Conservation (phyloP, 1,284 basidiomycete species). For the Thelephora terrestris region DNA sequence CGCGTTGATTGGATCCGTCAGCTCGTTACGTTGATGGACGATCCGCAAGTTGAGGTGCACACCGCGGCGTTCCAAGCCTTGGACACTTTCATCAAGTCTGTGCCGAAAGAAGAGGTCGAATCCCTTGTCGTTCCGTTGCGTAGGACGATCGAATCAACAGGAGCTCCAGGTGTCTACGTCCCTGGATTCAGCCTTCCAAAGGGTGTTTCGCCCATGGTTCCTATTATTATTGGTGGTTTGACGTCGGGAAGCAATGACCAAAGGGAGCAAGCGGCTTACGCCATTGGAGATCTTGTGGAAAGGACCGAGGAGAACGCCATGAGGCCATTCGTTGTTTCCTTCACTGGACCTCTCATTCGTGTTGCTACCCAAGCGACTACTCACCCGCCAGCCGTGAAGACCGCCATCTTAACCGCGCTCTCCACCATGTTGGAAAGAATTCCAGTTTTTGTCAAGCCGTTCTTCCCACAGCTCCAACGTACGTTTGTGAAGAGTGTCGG, state of each 20-base stretch:
- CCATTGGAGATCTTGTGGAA: constrained; percentile 90
- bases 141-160: constrained; percentile 80
- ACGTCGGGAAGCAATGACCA: constrained; percentile 78
- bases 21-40: constrained; percentile 80
- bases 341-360: constrained; percentile 93
- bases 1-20: constrained; percentile 95
- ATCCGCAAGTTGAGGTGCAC: constrained; percentile 65
- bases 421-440: constrained; percentile 77
- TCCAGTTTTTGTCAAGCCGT: constrained; percentile 88
- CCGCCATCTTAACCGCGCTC: constrained; percentile 77
- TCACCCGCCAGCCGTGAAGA: constrained; percentile 87
- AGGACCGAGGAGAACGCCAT: constrained; percentile 83
- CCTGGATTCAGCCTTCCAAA: constrained; percentile 87
- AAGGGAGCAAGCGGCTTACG: constrained; percentile 88
- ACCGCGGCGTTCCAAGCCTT: constrained; percentile 79
- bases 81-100: constrained; percentile 82
- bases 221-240: constrained; percentile 84
- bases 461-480: constrained; percentile 96
- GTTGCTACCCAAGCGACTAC: constrained; percentile 83
- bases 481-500: constrained; percentile 93
- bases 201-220: constrained; percentile 82
- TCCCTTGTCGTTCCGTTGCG: constrained; percentile 83
- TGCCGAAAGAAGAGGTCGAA: constrained; percentile 91
- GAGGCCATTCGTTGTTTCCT: constrained; percentile 94
- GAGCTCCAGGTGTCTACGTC: constrained; percentile 68